These are phyloP conservation scores for Cryptococcus sp. DNA, from an alignment of 1,284 basidiomycete species.

Conservation along the genomic window DNA sequence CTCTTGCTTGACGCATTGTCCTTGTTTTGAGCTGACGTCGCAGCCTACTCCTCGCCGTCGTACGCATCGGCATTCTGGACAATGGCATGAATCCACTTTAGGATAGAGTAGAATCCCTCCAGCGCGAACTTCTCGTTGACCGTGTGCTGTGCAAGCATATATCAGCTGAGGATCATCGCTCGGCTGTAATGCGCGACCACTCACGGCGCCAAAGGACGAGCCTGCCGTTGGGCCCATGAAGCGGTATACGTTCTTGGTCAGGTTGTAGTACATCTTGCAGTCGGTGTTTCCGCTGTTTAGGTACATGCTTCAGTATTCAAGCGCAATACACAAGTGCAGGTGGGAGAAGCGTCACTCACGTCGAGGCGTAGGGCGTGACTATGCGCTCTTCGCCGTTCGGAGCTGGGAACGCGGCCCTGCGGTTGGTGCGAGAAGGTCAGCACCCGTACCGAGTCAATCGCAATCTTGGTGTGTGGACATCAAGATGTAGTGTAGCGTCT, in stretches of 20 bases:
- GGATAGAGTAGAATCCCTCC: slow-evolving; percentile 39
- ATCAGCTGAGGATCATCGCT: not conserved
- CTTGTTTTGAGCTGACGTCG: not conserved
- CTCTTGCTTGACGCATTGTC: not conserved
- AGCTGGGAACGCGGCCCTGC: slow-evolving; percentile 37
- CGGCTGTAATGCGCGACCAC: slow-evolving; percentile 7
- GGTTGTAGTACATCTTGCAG: slow-evolving; percentile 52
- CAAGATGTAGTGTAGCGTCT: no score
- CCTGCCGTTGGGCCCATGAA: slow-evolving; percentile 37
- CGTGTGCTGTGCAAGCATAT: slow-evolving; percentile 37
- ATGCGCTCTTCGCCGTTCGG: slow-evolving; percentile 40
- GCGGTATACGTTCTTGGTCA: slow-evolving; percentile 49
- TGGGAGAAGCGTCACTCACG: slow-evolving; percentile 21
- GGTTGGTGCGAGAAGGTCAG: not conserved
- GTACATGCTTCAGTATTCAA: not conserved
- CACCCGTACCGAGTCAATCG: not conserved
- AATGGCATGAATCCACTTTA: slow-evolving; percentile 50
- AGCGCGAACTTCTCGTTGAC: slow-evolving; percentile 48
- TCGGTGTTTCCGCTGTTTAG: slow-evolving; percentile 36
- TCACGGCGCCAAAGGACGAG: slow-evolving; percentile 24
- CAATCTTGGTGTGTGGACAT: no score
- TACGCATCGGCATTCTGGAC: slow-evolving; percentile 50
- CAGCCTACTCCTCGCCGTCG: slow-evolving; percentile 38
- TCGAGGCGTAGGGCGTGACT: slow-evolving; percentile 45
- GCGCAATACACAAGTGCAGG: not conserved